A percentile compares a stretch with the other conserved stretches of the same genome.
Evolutionary conservation across 306 rosid genomes (phyloP).

Genomic region (Malus sieversii): DNA sequence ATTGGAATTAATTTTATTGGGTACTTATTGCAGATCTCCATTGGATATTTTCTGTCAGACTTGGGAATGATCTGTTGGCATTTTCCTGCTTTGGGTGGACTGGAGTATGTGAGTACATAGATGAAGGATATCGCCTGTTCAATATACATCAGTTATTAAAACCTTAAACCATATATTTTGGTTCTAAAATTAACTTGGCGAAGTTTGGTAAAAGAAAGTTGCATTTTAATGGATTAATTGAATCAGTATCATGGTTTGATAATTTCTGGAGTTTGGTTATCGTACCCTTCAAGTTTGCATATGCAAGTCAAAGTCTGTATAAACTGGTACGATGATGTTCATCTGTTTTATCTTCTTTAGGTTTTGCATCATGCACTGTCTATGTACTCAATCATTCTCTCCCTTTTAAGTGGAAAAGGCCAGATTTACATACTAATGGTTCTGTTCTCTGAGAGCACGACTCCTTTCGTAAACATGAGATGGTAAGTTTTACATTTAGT

Average conservation of each 20-base stretch:
- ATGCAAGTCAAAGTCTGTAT: conserved; percentile 5
- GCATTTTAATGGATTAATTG: background rate
- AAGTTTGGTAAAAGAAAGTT: background rate
- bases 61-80: conserved; percentile 69
- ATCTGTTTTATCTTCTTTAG: conserved; percentile 29
- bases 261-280: background rate
- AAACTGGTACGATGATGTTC: conserved; percentile 11
- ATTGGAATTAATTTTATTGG: background rate
- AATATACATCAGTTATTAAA: background rate
- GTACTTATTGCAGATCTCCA: conserved; percentile 53
- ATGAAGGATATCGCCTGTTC: conserved; percentile 12
- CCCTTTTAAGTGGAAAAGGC: conserved; percentile 72
- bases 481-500: conserved; percentile 43
- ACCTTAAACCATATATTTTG: background rate
- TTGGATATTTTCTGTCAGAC: conserved; percentile 85
- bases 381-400: conserved; percentile 59
- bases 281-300: background rate
- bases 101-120: conserved; percentile 71
- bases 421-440: conserved; percentile 84
- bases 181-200: background rate
- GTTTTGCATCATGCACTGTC: conserved; percentile 82
- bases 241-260: background rate
- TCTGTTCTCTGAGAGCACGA: conserved; percentile 82
- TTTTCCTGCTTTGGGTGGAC: conserved; percentile 83
- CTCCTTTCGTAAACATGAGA: conserved; percentile 87